Evolutionary conservation across 2,329 filamentous ascomycete species (phyloP), one percentile per base, ranked within the genome.

Genomic region (Macroventuria anomochaeta): DNA sequence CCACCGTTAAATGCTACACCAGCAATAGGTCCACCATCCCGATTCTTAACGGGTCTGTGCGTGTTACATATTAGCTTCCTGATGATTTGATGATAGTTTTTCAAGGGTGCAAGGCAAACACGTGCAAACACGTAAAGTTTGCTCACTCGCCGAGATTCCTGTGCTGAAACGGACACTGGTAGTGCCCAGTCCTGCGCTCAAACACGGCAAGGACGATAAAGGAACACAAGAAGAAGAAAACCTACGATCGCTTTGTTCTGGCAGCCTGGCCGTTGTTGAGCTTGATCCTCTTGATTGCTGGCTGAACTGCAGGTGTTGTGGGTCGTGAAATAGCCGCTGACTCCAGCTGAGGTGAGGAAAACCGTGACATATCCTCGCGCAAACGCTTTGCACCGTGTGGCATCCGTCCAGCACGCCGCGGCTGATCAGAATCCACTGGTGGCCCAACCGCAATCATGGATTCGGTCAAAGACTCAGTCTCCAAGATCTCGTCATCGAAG

Each of bases 41-140:
- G 88, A 78, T 89, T 91, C 79, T 93, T 93, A 74, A 88, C 82
- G 37, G 89, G 89, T 62, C 89, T 93, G 71, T 58, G 54, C 60
- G 64, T 69, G 60, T 46, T 61, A 67, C 47, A 42, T 63, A 56
- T 70, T 70, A 73, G 70, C 62, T 63, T 56, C 61, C 34, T 65
- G 57, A 59, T 64, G 61, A 63, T 61, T 64, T 57, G 62, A 61
- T 55, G 47, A 51, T 47, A 53, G 49, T 57, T 58, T 44, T 43
- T 34, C 47, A 52, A 54, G 48, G n/a, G 47, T 62, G 47, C 46
- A 42, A 58, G 58, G 60, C 61, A 62, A 67, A 69, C 65, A 65
- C 63, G 60, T 65, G 55, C 59, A 67, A 61, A 66, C 67, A 69
- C 67, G 69, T 67, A 65, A 61, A 63, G 65, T 64, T 61, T 68